phyloP scores from a whole-genome alignment of 192 early-diverging fungal species.

The Geranomyces variabilis region DNA sequence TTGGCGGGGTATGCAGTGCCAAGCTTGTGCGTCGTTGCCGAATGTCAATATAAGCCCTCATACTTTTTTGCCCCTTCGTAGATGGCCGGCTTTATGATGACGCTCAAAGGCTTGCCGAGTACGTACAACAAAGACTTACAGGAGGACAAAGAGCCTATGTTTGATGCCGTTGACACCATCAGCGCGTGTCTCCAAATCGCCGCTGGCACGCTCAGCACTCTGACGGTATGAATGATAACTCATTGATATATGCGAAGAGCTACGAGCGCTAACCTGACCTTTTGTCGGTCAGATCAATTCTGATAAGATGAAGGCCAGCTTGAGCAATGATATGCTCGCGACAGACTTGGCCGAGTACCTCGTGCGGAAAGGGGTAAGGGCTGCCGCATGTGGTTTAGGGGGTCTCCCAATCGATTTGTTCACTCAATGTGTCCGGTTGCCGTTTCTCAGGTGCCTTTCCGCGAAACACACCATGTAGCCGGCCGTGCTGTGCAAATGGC shows the following conservation, averaged over 20 bases:
- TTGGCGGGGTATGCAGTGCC: conserved; percentile 71
- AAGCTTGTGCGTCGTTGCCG: background rate
- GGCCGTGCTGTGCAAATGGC: conserved; percentile 92
- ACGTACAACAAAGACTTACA: conserved; percentile 99
- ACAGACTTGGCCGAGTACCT: conserved; percentile 98
- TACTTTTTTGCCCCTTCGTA: conserved; percentile 21
- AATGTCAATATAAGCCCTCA: background rate
- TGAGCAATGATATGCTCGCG: conserved; percentile 94
- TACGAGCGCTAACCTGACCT: no score
- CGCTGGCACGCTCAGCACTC: conserved; percentile 87
- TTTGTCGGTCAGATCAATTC: conserved; percentile 74
- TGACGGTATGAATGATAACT: conserved; percentile 67
- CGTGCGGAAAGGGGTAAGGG: conserved; percentile 84
- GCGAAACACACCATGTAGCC: conserved; percentile 98
- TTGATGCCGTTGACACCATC: conserved; percentile 91
- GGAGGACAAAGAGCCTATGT: conserved; percentile 99
- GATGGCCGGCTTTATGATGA: conserved; percentile 97
- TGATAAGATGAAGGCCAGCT: conserved; percentile 77
- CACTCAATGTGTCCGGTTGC: background rate
- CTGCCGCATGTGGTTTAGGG: background rate
- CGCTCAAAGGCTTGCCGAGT: conserved; percentile 93
- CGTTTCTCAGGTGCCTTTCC: conserved; percentile 81
- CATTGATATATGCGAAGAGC: background rate
- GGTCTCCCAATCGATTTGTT: background rate
- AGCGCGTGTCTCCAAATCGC: conserved; percentile 91